Percentiles rank a stretch among this genome's conserved stretches.
These are phyloP conservation scores for Euphorbia celastroides DNA, from an alignment of 441 rosid species.

Conservation along the genomic window DNA sequence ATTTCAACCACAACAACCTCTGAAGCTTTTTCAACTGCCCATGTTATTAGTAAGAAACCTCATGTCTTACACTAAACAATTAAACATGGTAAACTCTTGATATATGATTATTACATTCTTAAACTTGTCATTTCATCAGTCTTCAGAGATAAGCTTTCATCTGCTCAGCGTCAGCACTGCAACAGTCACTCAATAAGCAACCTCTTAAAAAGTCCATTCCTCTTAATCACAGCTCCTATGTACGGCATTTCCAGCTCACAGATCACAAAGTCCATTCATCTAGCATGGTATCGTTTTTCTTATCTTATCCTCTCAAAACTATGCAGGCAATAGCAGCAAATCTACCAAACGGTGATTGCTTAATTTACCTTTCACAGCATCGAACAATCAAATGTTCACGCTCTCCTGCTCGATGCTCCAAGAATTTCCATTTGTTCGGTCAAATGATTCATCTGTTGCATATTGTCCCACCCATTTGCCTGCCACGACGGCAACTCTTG, in stretches of 20 bases:
- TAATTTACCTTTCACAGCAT: conserved; percentile 28
- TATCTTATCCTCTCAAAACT: conserved; percentile 1
- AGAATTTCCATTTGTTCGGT: conserved; percentile 78
- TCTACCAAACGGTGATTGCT: background rate
- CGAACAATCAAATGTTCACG: conserved; percentile 23
- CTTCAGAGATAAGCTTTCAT: conserved; percentile 4
- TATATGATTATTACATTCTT: background rate
- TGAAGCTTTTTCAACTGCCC: no score
- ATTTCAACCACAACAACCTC: no score
- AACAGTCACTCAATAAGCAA: conserved; percentile 3
- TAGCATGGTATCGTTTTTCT: conserved; percentile 3
- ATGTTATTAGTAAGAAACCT: background rate
- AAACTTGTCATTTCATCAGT: conserved; percentile 1
- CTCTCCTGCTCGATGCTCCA: conserved; percentile 38
- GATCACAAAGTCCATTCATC: background rate
- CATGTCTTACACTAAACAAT: background rate
- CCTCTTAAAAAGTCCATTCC: conserved; percentile 3
- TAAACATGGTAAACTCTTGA: background rate
- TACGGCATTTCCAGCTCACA: background rate
- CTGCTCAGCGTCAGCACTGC: conserved; percentile 22
- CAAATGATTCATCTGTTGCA: conserved; percentile 55
- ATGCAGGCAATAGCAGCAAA: background rate
- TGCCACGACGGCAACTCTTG: conserved; percentile 25
- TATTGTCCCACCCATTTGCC: conserved; percentile 41
- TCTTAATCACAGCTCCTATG: background rate